phyloP scores from a whole-genome alignment of 116 monocot genomes.

The Thalassia testudinum region DNA sequence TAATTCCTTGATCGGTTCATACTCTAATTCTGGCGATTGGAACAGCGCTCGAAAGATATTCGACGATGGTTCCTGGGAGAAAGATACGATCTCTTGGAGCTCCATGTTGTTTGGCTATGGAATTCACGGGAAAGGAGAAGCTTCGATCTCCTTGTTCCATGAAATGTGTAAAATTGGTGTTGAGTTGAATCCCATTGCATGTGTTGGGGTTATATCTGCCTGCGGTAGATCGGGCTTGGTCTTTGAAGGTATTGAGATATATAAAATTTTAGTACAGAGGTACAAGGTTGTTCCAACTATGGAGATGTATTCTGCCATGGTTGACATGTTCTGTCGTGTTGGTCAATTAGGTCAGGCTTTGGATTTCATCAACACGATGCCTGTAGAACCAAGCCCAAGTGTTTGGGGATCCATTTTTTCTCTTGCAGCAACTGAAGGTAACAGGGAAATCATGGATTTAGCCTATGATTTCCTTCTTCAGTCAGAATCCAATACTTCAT shows the following conservation, averaged over 20 bases:
- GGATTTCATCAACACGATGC: slow-evolving; percentile 53
- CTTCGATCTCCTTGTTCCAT: slow-evolving; percentile 31
- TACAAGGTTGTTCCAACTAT: slow-evolving; percentile 29
- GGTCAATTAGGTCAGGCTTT: slow-evolving; percentile 39
- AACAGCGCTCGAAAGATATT: slow-evolving; percentile 32
- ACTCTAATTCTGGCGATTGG: slow-evolving; percentile 58
- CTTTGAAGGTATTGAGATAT: slow-evolving; percentile 43
- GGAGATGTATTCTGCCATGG: slow-evolving; percentile 61
- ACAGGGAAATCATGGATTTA: slow-evolving; percentile 37
- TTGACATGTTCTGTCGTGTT: slow-evolving; percentile 63
- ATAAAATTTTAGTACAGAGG: slow-evolving; percentile 28
- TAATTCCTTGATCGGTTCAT: slow-evolving; percentile 68
- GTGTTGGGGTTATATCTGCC: slow-evolving; percentile 39
- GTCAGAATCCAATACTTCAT: slow-evolving; percentile 47
- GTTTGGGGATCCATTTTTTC: slow-evolving; percentile 65
- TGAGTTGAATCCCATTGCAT: slow-evolving; percentile 24
- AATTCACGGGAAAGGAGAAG: slow-evolving; percentile 46
- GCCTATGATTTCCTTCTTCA: slow-evolving; percentile 34
- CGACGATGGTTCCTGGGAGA: slow-evolving; percentile 42
- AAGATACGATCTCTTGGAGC: slow-evolving; percentile 71
- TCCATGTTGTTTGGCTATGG: slow-evolving; percentile 48
- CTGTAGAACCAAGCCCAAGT: slow-evolving; percentile 21
- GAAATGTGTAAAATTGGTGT: slow-evolving; percentile 29
- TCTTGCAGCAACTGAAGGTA: slow-evolving; percentile 29
- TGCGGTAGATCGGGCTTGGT: slow-evolving; percentile 40